Evolutionary conservation across 805 yeast genomes (phyloP).

Genomic region (Kuraishia capsulata): DNA sequence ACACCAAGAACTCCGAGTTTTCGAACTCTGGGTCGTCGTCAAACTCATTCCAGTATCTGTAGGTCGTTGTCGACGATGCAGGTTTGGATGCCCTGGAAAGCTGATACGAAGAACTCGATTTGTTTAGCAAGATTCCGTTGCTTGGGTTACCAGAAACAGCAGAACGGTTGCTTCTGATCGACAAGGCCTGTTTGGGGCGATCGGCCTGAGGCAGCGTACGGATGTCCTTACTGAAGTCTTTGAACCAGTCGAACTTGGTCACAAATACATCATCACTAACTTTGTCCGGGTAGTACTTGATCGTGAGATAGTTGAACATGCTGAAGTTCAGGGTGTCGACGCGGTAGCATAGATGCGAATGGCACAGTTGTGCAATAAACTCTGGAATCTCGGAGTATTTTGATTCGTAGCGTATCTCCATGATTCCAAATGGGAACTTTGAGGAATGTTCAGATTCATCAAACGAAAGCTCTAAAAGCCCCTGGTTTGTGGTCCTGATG

Average conservation of each 20-base stretch:
- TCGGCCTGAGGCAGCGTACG: conserved; percentile 30
- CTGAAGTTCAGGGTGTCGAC: conserved; percentile 28
- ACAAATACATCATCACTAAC: conserved; percentile 14
- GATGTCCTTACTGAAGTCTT: conserved; percentile 23
- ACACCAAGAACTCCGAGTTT: not conserved
- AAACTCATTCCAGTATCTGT: conserved; percentile 60
- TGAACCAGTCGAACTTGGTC: conserved; percentile 21
- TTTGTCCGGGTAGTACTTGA: conserved; percentile 12
- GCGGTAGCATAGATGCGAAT: conserved; percentile 39
- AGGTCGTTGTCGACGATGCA: conserved; percentile 6
- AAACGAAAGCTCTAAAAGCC: not conserved
- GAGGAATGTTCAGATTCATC: conserved; percentile 3
- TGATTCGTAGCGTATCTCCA: conserved; percentile 38
- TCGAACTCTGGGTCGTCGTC: conserved; percentile 47
- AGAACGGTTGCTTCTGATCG: not conserved
- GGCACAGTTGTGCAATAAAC: conserved; percentile 27
- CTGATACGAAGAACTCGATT: too few relatives aligned
- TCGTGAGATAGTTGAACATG: conserved; percentile 20
- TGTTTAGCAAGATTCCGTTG: conserved; percentile 22
- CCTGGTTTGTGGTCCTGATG: conserved; percentile 6
- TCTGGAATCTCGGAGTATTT: conserved; percentile 21
- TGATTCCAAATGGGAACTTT: conserved; percentile 37
- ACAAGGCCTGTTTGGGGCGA: not conserved
- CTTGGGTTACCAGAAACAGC: too few relatives aligned
- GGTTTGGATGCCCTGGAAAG: conserved; percentile 11